Evolutionary conservation across 768 basidiomycete species (phyloP), one percentile per base, ranked within the genome.

Genomic region (Trametes coccinea): DNA sequence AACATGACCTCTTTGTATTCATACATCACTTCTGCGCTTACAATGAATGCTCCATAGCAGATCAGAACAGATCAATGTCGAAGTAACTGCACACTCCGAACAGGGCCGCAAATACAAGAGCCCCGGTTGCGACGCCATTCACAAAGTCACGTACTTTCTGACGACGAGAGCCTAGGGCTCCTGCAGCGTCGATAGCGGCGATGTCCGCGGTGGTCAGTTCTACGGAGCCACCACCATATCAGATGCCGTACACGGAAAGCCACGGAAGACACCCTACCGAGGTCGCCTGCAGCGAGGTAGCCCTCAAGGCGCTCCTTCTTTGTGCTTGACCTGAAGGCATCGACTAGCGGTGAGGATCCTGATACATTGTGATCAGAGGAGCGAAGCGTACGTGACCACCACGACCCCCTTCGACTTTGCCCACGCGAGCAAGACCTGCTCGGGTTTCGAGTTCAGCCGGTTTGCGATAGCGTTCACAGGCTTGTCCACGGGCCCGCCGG

Each of bases 371-470:
- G 30, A 22, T 22, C 11, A 57, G 70, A 54, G 69, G 17, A 31
- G n/a, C n/a, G 30, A n/a, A 16, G n/a, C 75, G 27, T 71, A 89
- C 84, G 86, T 90, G 64, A 89, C 79, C 29, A 81, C 80, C 4
- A 89, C 82, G 0, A 82, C 82, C 9, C 84, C 86, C 70, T 92
- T 90, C 5, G 82, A 77, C 68, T 84, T 88, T 4, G 82, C 80
- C 89, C 89, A 90, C 0, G 88, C 87, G 7, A 90, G 77, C 4
- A 91, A 75, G 8, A 90, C 81, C 69, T 92, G 89, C 59, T 89
- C 89, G 1, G 81, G 75, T 2, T 81, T 80, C 16, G 79, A 83
- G 7, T 77, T 75, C 27, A 84, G 77, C 5, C 80, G 75, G 8
- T 75, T 68, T 0, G 87, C 83, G 39, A 89, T 85, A 14, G 74